Percentiles rank a stretch among this genome's conserved stretches.
Evolutionary conservation across 495 filamentous ascomycete genomes (phyloP).

Genomic region (Aspergillus haitiensis): DNA sequence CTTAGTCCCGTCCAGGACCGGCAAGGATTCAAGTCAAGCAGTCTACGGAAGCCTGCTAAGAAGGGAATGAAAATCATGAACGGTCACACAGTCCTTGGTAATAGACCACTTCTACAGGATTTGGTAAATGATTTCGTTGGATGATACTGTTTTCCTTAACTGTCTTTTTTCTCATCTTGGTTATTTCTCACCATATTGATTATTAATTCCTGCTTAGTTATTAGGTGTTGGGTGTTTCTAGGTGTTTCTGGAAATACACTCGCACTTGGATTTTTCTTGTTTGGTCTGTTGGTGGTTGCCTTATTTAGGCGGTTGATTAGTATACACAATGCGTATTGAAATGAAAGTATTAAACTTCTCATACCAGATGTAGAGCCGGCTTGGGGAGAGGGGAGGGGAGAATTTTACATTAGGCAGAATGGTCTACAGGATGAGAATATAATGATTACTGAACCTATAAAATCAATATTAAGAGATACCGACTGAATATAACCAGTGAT

Average conservation of each 20-base stretch:
- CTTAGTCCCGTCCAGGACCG: conserved; percentile 39
- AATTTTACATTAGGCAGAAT: too few species aligned
- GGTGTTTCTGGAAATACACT: conserved; percentile 9
- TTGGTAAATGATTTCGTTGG: conserved; percentile 53
- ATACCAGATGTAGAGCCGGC: too few species aligned
- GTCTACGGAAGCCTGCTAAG: conserved; percentile 40
- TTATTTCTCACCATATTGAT: conserved; percentile 17
- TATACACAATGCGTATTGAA: too few species aligned
- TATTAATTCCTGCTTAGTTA: conserved; percentile 10
- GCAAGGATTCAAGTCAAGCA: conserved; percentile 15
- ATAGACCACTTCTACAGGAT: conserved; percentile 53
- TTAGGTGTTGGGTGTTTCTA: background rate
- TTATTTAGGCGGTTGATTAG: too few species aligned
- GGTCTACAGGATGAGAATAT: too few species aligned
- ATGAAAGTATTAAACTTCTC: too few species aligned
- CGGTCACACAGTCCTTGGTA: conserved; percentile 38
- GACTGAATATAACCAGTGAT: too few species aligned
- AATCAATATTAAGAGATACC: too few species aligned
- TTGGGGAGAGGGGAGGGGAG: too few species aligned
- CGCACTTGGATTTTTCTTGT: background rate
- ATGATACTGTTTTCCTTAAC: conserved; percentile 20
- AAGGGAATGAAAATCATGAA: conserved; percentile 39
- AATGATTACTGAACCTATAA: too few species aligned
- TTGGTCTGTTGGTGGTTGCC: background rate
- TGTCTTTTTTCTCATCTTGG: conserved; percentile 9